Base-by-base conservation (phyloP, 352 stramenopile species). In the Phytophthora pisi region DNA sequence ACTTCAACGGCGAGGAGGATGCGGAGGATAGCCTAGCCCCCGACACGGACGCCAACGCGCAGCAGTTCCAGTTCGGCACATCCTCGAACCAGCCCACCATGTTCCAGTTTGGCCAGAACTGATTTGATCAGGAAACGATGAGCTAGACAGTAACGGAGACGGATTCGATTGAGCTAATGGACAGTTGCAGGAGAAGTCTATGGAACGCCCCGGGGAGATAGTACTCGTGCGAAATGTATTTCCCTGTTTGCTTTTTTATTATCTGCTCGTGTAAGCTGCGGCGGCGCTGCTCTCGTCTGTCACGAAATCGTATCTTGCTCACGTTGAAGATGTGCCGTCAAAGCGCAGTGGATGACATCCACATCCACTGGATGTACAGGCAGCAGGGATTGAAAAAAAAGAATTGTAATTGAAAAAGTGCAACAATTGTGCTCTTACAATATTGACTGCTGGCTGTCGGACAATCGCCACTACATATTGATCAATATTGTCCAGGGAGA, bases 1-100 rank as follows among this genome's bases (percentile, higher is more conserved):
- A 98, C 86, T 99, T 99, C 87, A 95, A 98, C 60, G 96, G 97
- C 49, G 97, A 99, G 71, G 97, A 99, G 54, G 97, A 99, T 64
- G 97, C 97, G 57, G 97, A 99, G 56, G 82, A 92, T 66, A 90
- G 77, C 68, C 75, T 94, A 73, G 86, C 74, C 16, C 86, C 86
- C 18, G 72, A 86, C 51, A 86, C 80, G 68, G 82, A 94, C 68
- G 81, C 75, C 36, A 89, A 84, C 42, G 81, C 79, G 51, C 79
- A 90, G 64, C 87, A 93, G 74, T 95, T 95, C 66, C 81, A 88
- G 61, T 95, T 95, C 61, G 87, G 87, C 55, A 75, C 84, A 52
- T 68, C 64, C 15, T 66, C 77, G 24, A 75, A 84, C 64, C 79
- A 93, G 70, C 82, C 84, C n/a, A 91, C 75, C 53, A 78, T 91